Percentiles rank a stretch among this genome's conserved stretches.
These are phyloP conservation scores for Dittrichia graveolens DNA, from an alignment of 129 eudicot genomes.

Conservation along the genomic window DNA sequence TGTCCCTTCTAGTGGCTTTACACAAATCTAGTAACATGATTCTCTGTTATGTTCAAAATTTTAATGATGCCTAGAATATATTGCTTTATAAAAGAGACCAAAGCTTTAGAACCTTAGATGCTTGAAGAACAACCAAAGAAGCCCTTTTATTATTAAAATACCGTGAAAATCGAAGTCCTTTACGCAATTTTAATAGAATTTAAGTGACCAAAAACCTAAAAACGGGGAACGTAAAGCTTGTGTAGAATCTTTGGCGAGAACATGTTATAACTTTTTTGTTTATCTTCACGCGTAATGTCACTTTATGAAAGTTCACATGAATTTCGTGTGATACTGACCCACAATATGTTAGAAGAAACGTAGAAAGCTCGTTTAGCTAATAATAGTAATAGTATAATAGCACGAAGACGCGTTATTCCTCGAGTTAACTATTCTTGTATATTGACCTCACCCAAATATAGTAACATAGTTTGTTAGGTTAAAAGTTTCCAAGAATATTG, in stretches of 20 bases:
- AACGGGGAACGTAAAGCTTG: background rate
- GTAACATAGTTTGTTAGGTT: constrained; percentile 24
- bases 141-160: too few relatives aligned
- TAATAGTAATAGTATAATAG: background rate
- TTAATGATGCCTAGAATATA: too few relatives aligned
- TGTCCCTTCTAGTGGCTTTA: too few relatives aligned
- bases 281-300: background rate
- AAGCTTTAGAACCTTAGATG: too few relatives aligned
- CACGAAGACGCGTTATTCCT: constrained; percentile 5
- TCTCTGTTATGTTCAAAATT: too few relatives aligned
- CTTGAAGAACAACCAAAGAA: too few relatives aligned
- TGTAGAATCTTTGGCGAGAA: background rate
- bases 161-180: too few relatives aligned
- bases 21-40: too few relatives aligned
- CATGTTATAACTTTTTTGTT: background rate
- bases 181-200: too few relatives aligned
- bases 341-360: background rate
- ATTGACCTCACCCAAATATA: constrained; percentile 15
- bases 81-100: too few relatives aligned
- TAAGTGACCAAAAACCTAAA: too few relatives aligned
- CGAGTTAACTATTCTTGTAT: constrained; percentile 12
- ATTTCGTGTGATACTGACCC: background rate
- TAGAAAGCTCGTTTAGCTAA: background rate
- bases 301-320: background rate
- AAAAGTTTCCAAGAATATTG: background rate